Conservation (phyloP, 192 early-diverging fungal genomes). For the Umbelopsis sp. region DNA sequence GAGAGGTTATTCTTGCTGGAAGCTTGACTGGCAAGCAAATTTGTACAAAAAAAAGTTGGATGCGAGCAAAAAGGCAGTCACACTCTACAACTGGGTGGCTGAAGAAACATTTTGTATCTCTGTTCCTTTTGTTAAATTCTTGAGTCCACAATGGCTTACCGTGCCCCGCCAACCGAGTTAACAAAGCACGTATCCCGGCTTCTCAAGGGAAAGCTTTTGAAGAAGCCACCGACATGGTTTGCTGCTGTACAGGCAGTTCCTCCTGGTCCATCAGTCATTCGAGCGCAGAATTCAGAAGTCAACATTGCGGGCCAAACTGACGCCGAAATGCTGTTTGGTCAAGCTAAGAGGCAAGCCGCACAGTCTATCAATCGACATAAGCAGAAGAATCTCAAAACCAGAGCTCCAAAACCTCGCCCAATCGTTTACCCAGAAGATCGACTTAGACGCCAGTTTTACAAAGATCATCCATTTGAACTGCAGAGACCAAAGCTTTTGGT, state of each 20-base stretch:
- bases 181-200: conserved; percentile 55
- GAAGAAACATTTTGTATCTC: conserved; percentile 1
- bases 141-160: conserved; percentile 30
- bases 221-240: conserved; percentile 57
- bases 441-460: conserved; percentile 85
- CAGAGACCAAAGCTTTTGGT: conserved; percentile 69
- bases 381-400: conserved; percentile 63
- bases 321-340: background rate
- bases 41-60: background rate
- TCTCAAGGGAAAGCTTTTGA: conserved; percentile 55
- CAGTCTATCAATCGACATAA: conserved; percentile 33
- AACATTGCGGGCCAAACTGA: conserved; percentile 25
- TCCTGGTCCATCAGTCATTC: conserved; percentile 59
- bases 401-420: conserved; percentile 60
- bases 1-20: too few species aligned
- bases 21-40: too few species aligned
- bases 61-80: background rate
- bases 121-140: conserved; percentile 19
- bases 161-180: conserved; percentile 47
- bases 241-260: conserved; percentile 48
- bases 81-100: background rate
- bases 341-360: background rate
- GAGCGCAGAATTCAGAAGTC: conserved; percentile 35
- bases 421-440: conserved; percentile 91
- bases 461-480: conserved; percentile 92